Evolutionary conservation across 768 basidiomycete species (phyloP).

Genomic region (Mycena galopus): DNA sequence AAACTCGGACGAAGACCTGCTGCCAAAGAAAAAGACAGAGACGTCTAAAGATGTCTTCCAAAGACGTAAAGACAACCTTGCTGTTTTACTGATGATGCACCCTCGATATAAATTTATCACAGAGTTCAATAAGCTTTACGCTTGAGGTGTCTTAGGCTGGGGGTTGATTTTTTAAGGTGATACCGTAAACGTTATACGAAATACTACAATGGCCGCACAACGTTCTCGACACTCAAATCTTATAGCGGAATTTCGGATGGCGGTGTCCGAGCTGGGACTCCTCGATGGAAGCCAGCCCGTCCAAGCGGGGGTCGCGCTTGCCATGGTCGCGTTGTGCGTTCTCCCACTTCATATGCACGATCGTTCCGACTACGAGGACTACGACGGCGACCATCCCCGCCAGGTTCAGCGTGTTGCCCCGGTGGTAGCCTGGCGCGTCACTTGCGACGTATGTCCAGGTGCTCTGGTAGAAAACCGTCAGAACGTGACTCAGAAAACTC

Average conservation of each 20-base stretch:
- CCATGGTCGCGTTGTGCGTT: slow-evolving; percentile 8
- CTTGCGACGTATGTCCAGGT: slow-evolving; percentile 11
- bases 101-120: too few species aligned
- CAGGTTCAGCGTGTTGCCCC: slow-evolving; percentile 16
- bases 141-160: too few species aligned
- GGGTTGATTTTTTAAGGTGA: too few species aligned
- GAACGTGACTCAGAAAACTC: background rate
- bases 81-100: too few species aligned
- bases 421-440: slow-evolving; percentile 10
- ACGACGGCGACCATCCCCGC: background rate
- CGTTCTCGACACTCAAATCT: slow-evolving; percentile 6
- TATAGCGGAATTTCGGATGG: slow-evolving; percentile 18
- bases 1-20: too few species aligned
- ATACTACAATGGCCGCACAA: background rate
- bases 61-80: too few species aligned
- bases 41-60: too few species aligned
- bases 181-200: too few species aligned
- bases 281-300: background rate
- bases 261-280: slow-evolving; percentile 11
- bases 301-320: slow-evolving; percentile 5
- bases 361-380: background rate
- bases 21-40: too few species aligned
- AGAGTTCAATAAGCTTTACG: too few species aligned
- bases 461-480: slow-evolving; percentile 6
- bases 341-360: slow-evolving; percentile 14